A percentile compares a stretch with the other conserved stretches of the same genome.
phyloP scores from a whole-genome alignment of 495 filamentous ascomycete species.

The Penicillium egyptiacum region DNA sequence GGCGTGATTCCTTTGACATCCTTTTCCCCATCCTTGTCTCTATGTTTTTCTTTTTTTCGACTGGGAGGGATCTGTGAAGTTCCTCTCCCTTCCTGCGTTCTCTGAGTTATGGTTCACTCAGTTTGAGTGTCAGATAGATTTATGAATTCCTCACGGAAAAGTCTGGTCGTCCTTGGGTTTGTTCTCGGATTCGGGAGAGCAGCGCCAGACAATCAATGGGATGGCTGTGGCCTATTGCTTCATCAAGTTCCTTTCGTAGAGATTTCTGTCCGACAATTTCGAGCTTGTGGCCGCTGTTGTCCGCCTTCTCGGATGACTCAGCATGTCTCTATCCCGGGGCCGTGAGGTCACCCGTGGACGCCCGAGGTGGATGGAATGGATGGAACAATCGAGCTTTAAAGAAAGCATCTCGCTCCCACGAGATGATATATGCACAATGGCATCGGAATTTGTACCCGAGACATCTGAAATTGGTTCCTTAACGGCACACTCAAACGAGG shows the following conservation, averaged over 20 bases:
- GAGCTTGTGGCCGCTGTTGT: not conserved
- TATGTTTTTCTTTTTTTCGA: constrained; percentile 17
- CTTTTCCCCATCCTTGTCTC: constrained; percentile 1
- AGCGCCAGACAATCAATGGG: constrained; percentile 13
- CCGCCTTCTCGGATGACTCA: not conserved
- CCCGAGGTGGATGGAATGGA: not conserved
- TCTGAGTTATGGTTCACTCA: constrained; percentile 15
- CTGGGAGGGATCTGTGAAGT: constrained; percentile 38
- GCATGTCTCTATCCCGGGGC: not conserved
- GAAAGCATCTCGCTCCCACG: not conserved
- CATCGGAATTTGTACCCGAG: constrained; percentile 31
- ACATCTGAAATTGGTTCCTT: constrained; percentile 41
- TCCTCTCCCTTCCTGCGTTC: constrained; percentile 6
- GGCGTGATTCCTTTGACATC: constrained; percentile 17
- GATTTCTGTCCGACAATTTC: not conserved
- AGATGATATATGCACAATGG: constrained; percentile 26
- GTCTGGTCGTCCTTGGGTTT: constrained; percentile 2
- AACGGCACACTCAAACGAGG: constrained; percentile 43
- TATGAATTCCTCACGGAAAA: constrained; percentile 38
- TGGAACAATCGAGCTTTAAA: not conserved
- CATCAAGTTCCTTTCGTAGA: not conserved
- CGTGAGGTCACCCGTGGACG: not conserved
- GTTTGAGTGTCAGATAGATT: constrained; percentile 43
- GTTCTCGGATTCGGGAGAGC: constrained; percentile 6
- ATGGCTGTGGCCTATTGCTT: constrained; percentile 8